Percentiles rank a stretch among this genome's conserved stretches.
These are phyloP conservation scores for Limonium bicolor DNA, from an alignment of 148 eudicot genomes.

Conservation along the genomic window DNA sequence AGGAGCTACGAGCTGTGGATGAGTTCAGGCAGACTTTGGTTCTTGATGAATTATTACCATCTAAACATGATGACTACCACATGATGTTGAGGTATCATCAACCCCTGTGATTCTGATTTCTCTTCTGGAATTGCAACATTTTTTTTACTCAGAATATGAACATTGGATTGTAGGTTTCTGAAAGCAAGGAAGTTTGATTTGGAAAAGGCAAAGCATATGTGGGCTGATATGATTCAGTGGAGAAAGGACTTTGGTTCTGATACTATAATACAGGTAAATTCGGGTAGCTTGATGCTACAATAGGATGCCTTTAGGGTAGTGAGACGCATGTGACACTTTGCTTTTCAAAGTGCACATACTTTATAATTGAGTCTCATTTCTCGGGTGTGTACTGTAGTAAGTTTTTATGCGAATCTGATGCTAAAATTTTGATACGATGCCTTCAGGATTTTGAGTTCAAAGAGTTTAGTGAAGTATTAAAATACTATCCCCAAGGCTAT, in stretches of 20 bases:
- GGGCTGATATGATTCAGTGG: conserved; percentile 72
- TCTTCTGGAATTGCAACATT: neutral
- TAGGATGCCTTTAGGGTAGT: too few relatives aligned
- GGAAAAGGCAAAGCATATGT: conserved; percentile 64
- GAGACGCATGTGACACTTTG: too few relatives aligned
- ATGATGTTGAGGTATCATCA: conserved; percentile 56
- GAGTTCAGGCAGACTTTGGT: conserved; percentile 47
- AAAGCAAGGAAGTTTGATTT: conserved; percentile 68
- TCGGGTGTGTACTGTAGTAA: neutral
- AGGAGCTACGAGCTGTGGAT: conserved; percentile 60
- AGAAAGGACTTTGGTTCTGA: conserved; percentile 57
- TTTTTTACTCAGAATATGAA: neutral
- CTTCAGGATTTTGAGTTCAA: conserved; percentile 69
- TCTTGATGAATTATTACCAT: conserved; percentile 52
- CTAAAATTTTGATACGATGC: conserved; percentile 3
- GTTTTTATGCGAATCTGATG: neutral
- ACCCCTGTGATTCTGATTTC: conserved; percentile 1
- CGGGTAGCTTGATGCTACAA: too few relatives aligned
- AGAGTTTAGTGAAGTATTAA: conserved; percentile 67
- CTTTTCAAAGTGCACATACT: too few relatives aligned
- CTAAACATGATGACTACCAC: conserved; percentile 55
- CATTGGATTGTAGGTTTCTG: conserved; percentile 27
- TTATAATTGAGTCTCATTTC: too few relatives aligned
- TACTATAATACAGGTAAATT: conserved; percentile 33
- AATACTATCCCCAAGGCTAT: conserved; percentile 91